Conservation (phyloP, 176 grass and related monocot species). For the Cenchrus americanus region DNA sequence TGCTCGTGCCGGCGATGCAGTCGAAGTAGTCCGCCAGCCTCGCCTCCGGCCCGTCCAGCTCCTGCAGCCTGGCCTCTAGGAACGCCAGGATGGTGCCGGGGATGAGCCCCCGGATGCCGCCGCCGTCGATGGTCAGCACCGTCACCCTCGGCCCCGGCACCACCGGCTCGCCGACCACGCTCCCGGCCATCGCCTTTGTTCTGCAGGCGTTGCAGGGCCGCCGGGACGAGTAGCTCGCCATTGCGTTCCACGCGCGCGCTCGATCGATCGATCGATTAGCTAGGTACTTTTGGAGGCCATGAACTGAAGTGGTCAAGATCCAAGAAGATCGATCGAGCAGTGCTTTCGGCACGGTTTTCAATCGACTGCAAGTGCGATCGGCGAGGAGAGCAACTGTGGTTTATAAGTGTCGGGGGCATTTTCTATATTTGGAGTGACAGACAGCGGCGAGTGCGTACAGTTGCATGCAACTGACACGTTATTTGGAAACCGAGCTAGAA, state of each 20-base stretch:
- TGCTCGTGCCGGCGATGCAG: slow-evolving; percentile 59
- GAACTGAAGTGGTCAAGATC: background rate
- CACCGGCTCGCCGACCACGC: slow-evolving; percentile 36
- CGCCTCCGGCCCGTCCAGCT: slow-evolving; percentile 45
- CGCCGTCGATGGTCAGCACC: slow-evolving; percentile 53
- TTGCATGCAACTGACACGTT: background rate
- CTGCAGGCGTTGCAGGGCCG: slow-evolving; percentile 22
- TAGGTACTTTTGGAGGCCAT: background rate
- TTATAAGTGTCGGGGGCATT: too few relatives aligned
- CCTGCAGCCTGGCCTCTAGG: slow-evolving; percentile 49
- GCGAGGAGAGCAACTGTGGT: background rate
- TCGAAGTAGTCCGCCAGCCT: slow-evolving; percentile 67
- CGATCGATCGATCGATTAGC: background rate
- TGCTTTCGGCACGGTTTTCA: background rate
- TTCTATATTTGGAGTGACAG: slow-evolving; percentile 13
- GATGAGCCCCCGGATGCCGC: slow-evolving; percentile 59
- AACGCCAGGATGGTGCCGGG: slow-evolving; percentile 52
- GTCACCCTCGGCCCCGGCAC: slow-evolving; percentile 41
- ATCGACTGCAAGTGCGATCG: background rate
- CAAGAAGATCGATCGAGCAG: background rate
- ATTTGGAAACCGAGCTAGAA: too few relatives aligned
- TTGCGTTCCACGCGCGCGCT: background rate
- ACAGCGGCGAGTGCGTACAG: background rate
- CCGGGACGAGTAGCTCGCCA: slow-evolving; percentile 37
- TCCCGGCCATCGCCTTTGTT: slow-evolving; percentile 26